These are phyloP conservation scores for Gypsophila paniculata DNA, from an alignment of 179 eudicot genomes.

Conservation along the genomic window DNA sequence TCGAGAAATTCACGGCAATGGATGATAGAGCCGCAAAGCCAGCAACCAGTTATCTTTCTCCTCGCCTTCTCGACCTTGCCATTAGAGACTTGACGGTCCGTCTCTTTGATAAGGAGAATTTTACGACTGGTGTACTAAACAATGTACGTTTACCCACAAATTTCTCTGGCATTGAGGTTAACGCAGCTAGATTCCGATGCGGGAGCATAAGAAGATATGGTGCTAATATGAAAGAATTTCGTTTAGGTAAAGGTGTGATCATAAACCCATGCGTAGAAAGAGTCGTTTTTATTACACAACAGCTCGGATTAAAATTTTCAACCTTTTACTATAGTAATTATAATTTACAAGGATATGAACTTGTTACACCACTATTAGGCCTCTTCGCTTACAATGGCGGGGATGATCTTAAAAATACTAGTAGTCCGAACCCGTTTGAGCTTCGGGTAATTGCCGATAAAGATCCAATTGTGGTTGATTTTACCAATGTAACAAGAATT, in stretches of 20 bases:
- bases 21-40: constrained; percentile 26
- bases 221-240: constrained; percentile 58
- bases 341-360: constrained; percentile 51
- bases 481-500: constrained; percentile 30
- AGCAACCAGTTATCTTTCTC: constrained; percentile 23
- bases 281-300: constrained; percentile 54
- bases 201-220: constrained; percentile 87
- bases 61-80: constrained; percentile 62
- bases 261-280: constrained; percentile 71
- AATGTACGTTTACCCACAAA: constrained; percentile 52
- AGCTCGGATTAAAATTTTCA: constrained; percentile 58
- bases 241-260: constrained; percentile 36
- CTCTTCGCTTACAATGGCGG: constrained; percentile 73
- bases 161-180: constrained; percentile 57
- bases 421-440: constrained; percentile 49
- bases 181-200: constrained; percentile 54
- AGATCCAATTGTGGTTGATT: constrained; percentile 55
- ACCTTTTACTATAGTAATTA: constrained; percentile 45
- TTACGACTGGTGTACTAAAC: constrained; percentile 50
- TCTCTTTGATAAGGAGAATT: constrained; percentile 28
- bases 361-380: constrained; percentile 75
- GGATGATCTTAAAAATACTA: constrained; percentile 31
- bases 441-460: constrained; percentile 40
- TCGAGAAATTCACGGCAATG: constrained; percentile 8
- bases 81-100: constrained; percentile 69